These are phyloP conservation scores for Pseudohalonectria lignicola DNA, from an alignment of 2,329 filamentous ascomycete genomes.

Conservation along the genomic window DNA sequence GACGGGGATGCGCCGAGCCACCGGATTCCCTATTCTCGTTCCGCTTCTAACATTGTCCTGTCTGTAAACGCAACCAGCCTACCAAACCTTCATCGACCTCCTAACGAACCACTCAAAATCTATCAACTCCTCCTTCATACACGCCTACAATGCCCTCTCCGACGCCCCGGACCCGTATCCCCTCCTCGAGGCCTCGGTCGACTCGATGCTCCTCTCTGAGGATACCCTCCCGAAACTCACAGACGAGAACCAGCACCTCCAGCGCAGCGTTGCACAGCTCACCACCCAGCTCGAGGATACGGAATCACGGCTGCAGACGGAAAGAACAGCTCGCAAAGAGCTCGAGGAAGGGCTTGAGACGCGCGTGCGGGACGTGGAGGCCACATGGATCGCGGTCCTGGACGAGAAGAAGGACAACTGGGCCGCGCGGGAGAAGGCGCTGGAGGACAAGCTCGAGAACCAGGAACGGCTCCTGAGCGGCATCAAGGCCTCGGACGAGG, in stretches of 20 bases:
- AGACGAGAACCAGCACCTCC: constrained; percentile 82
- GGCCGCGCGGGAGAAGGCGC: constrained; percentile 76
- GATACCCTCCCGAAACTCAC: constrained; percentile 84
- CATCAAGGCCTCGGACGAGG: constrained; percentile 94
- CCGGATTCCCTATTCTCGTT: too few species aligned
- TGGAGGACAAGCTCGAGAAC: constrained; percentile 90
- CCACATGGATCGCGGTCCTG: constrained; percentile 80
- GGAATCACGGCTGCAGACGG: constrained; percentile 69
- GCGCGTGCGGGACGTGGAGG: constrained; percentile 81
- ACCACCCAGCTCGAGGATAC: constrained; percentile 75
- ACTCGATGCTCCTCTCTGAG: constrained; percentile 83
- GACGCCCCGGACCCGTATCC: constrained; percentile 96
- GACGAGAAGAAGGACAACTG: constrained; percentile 95
- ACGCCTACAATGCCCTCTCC: constrained; percentile 84
- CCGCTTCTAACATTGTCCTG: constrained; percentile 9
- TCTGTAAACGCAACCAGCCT: constrained; percentile 43
- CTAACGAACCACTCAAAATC: constrained; percentile 93
- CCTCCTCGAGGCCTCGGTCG: constrained; percentile 88
- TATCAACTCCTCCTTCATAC: constrained; percentile 84
- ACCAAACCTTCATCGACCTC: constrained; percentile 95
- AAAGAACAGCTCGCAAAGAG: constrained; percentile 60
- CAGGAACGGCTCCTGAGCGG: constrained; percentile 89
- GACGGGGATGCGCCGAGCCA: background rate
- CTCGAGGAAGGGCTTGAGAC: constrained; percentile 67
- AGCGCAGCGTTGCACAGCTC: constrained; percentile 63